Percentiles rank a stretch among this genome's conserved stretches.
phyloP scores from a whole-genome alignment of 2,329 filamentous ascomycete species.

The Aspergillus ruber region DNA sequence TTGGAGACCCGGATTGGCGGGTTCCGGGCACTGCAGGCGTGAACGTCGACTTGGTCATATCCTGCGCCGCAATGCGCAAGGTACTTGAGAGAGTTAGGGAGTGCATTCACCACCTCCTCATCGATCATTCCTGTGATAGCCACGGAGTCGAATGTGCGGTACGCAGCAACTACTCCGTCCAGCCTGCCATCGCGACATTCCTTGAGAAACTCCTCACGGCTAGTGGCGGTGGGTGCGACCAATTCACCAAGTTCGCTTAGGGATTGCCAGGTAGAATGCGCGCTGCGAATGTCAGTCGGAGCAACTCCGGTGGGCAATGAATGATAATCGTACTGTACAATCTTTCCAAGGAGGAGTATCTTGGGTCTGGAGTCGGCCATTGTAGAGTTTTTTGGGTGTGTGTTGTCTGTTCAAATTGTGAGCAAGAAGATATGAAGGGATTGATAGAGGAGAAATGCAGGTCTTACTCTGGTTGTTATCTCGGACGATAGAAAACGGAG shows the following conservation, averaged over 20 bases:
- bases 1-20: slow-evolving; percentile 65
- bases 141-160: slow-evolving; percentile 64
- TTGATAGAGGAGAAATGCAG: background rate
- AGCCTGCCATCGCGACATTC: slow-evolving; percentile 61
- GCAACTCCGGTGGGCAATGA: background rate
- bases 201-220: slow-evolving; percentile 60
- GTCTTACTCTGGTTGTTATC: background rate
- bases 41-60: slow-evolving; percentile 74
- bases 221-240: slow-evolving; percentile 54
- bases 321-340: slow-evolving; percentile 52
- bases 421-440: background rate
- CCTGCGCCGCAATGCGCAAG: slow-evolving; percentile 54
- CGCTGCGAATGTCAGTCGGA: slow-evolving; percentile 29
- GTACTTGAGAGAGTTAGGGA: slow-evolving; percentile 34
- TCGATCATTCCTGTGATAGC: slow-evolving; percentile 64
- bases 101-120: slow-evolving; percentile 56
- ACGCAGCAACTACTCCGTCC: slow-evolving; percentile 60
- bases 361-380: slow-evolving; percentile 44
- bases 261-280: slow-evolving; percentile 57
- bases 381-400: background rate
- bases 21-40: slow-evolving; percentile 60
- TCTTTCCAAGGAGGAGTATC: slow-evolving; percentile 56
- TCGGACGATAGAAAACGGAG: background rate
- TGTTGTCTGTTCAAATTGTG: background rate
- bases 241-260: slow-evolving; percentile 60